phyloP scores from a whole-genome alignment of 768 basidiomycete genomes.

The Tylopilus sp. region DNA sequence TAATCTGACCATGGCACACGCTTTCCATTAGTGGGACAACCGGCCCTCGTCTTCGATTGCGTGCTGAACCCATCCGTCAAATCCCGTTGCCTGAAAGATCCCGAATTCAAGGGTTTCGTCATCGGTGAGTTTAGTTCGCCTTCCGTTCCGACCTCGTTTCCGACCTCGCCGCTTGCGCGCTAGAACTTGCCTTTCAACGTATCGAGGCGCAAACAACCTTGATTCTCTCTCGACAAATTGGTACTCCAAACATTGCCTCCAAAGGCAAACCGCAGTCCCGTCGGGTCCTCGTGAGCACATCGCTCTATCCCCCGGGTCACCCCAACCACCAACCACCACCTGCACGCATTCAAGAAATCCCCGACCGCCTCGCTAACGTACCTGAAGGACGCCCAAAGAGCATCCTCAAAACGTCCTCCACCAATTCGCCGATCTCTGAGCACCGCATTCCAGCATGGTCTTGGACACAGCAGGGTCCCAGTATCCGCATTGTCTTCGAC shows the following conservation, averaged over 20 bases:
- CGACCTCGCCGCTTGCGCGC: slow-evolving; percentile 9
- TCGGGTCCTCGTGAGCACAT: slow-evolving; percentile 51
- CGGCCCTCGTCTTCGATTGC: slow-evolving; percentile 70
- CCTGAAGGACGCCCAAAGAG: slow-evolving; percentile 33
- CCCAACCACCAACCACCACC: slow-evolving; percentile 11
- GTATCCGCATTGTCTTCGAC: slow-evolving; percentile 46
- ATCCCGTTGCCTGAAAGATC: slow-evolving; percentile 54
- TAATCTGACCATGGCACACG: not conserved
- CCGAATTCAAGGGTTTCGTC: slow-evolving; percentile 65
- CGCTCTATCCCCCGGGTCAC: slow-evolving; percentile 34
- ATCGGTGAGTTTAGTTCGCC: slow-evolving; percentile 46
- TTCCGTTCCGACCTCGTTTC: not conserved
- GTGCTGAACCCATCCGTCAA: slow-evolving; percentile 60
- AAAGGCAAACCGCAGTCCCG: slow-evolving; percentile 69
- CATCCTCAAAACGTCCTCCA: slow-evolving; percentile 38
- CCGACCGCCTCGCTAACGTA: slow-evolving; percentile 42
- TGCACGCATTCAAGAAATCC: slow-evolving; percentile 28
- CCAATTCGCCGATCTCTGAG: not conserved
- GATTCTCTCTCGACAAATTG: slow-evolving; percentile 64
- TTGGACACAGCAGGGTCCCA: slow-evolving; percentile 43
- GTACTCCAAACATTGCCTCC: slow-evolving; percentile 70
- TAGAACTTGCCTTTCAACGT: slow-evolving; percentile 67
- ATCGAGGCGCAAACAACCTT: slow-evolving; percentile 60
- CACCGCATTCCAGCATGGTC: slow-evolving; percentile 45
- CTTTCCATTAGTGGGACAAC: slow-evolving; percentile 55